Evolutionary conservation across 2,329 filamentous ascomycete species (phyloP).

Genomic region (Trichoderma sp.): DNA sequence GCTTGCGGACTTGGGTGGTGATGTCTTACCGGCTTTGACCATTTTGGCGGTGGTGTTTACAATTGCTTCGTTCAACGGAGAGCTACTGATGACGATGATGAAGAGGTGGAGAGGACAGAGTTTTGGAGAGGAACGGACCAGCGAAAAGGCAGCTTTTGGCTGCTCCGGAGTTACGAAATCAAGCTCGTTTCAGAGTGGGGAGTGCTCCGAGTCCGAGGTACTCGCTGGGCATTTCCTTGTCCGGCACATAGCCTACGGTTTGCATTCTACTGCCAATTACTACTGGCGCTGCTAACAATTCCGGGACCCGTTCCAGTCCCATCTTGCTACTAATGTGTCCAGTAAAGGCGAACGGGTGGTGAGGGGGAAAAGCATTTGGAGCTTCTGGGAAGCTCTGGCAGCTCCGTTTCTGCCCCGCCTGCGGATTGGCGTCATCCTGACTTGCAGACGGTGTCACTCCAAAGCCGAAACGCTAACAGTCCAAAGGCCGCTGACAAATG

Average conservation of each 20-base stretch:
- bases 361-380: background rate
- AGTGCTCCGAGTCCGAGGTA: background rate
- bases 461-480: background rate
- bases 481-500: slow-evolving; percentile 16
- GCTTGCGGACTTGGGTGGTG: background rate
- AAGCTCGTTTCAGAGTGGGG: slow-evolving; percentile 10
- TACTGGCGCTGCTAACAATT: background rate
- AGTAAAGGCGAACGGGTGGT: background rate
- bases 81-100: slow-evolving; percentile 21
- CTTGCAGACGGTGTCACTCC: slow-evolving; percentile 12
- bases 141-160: slow-evolving; percentile 1
- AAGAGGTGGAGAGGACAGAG: slow-evolving; percentile 23
- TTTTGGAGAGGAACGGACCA: slow-evolving; percentile 16
- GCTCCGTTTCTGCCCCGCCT: slow-evolving; percentile 22
- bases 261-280: background rate
- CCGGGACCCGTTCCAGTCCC: background rate
- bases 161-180: slow-evolving; percentile 22
- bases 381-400: slow-evolving; percentile 12
- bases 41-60: slow-evolving; percentile 69
- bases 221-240: background rate
- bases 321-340: background rate
- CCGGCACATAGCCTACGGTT: background rate
- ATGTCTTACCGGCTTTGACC: slow-evolving; percentile 83
- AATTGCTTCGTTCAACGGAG: slow-evolving; percentile 25
- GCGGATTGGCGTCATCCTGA: slow-evolving; percentile 24